phyloP scores from a whole-genome alignment of 176 grass and related monocot genomes.

The Lolium rigidum region DNA sequence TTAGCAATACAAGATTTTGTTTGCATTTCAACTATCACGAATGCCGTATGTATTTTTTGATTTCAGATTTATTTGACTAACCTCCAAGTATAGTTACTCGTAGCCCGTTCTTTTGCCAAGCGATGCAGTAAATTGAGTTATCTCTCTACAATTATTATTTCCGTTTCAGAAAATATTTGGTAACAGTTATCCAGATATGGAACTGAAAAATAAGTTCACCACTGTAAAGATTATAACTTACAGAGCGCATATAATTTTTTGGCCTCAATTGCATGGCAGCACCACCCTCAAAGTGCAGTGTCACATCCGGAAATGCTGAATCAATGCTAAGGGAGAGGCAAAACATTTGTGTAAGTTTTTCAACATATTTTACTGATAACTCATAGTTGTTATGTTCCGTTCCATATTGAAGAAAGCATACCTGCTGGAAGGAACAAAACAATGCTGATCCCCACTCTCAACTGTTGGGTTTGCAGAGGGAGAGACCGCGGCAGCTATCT shows the following conservation, averaged over 20 bases:
- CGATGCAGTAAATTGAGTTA: neutral
- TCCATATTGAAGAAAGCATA: neutral
- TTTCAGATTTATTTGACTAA: neutral
- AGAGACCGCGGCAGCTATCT: neutral
- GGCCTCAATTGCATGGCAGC: neutral
- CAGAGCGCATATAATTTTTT: neutral
- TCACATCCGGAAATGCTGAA: neutral
- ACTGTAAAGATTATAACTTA: too few relatives aligned
- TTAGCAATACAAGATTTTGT: neutral
- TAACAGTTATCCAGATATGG: neutral
- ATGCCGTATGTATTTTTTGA: neutral
- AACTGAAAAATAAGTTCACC: too few relatives aligned
- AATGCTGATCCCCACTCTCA: neutral
- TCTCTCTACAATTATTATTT: neutral
- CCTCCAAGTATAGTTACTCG: neutral
- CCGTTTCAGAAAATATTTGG: neutral
- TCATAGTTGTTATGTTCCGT: neutral
- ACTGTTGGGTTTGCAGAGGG: neutral
- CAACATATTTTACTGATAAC: neutral
- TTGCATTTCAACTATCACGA: neutral
- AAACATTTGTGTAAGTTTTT: neutral
- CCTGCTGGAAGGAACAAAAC: neutral
- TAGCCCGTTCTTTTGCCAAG: neutral
- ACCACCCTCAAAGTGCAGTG: neutral
- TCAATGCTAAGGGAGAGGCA: neutral